Evolutionary conservation across 2,329 filamentous ascomycete species (phyloP), one percentile per base, ranked within the genome.

Genomic region (Xylariomycetidae sp.): DNA sequence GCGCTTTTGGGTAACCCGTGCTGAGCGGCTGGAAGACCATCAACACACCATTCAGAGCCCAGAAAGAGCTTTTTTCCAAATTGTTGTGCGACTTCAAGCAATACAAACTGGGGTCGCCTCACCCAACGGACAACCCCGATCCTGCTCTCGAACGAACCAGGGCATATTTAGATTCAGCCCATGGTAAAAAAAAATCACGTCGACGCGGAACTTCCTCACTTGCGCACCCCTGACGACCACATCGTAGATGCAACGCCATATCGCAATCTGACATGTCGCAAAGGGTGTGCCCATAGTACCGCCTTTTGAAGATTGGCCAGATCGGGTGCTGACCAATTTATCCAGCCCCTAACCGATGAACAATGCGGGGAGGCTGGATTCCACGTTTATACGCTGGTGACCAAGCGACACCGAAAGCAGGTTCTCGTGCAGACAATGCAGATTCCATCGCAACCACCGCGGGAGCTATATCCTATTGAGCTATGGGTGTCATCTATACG

Each of bases 301-400:
- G 18, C 31, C 40, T 43, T 40, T 38, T 38, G 34, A 38, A 45
- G 32, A 45, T 43, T 38, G 18, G 25, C 30, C 32, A 30, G 10
- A 22, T 25, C 41, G 38, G 34, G 34, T 29, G 25, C 34, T 20
- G 18, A 18, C 18, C 34, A 41, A 45, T 45, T 45, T 45, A 45
- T 32, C 43, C 40, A 43, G 31, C 32, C 27, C 40, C 36, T 25
- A 33, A 36, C 32, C 25, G 35, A 29, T 35, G 28, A 19, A 35
- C 19, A 18, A 30, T 41, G 43, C 38, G 43, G 38, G 43, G 40
- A 40, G 38, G 33, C n/a, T 39, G 34, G 19, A 22, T 14, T 20
- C 17, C 29, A 31, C 29, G 29, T 31, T 10, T 9, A 38, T n/a
- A 28, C 35, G 31, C 38, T 32, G 29, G 36, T 38, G 35, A 26